Evolutionary conservation across 2,329 filamentous ascomycete species (phyloP).

Genomic region (Grosmannia huntii): DNA sequence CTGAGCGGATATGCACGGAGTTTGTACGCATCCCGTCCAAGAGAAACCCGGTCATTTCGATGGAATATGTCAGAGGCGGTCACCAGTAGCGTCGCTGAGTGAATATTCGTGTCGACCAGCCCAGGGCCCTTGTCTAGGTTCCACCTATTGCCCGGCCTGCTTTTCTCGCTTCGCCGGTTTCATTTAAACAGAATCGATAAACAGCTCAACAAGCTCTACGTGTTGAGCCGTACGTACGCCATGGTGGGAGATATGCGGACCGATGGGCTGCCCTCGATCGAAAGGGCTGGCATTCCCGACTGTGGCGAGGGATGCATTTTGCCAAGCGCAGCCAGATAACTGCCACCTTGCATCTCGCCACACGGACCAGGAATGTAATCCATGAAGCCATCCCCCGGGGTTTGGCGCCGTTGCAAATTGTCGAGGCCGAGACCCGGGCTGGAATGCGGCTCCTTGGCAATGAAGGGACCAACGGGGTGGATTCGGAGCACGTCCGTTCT

Average conservation of each 20-base stretch:
- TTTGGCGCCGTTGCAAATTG: background rate
- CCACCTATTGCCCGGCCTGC: background rate
- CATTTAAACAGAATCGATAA: background rate
- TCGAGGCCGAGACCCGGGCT: background rate
- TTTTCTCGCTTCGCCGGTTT: background rate
- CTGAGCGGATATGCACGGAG: background rate
- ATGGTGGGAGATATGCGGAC: background rate
- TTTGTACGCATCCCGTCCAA: background rate
- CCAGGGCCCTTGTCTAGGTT: background rate
- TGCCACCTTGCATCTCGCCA: background rate
- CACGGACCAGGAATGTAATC: background rate
- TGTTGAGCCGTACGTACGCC: background rate
- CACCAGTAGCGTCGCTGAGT: background rate
- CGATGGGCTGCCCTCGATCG: background rate
- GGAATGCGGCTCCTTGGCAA: background rate
- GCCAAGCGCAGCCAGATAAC: background rate
- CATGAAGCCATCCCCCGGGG: background rate
- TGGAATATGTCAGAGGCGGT: background rate
- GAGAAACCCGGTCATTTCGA: background rate
- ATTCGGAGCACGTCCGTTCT: background rate
- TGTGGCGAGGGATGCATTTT: background rate
- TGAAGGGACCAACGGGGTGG: background rate
- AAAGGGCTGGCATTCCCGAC: background rate
- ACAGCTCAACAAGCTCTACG: background rate
- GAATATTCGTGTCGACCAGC: background rate